These are phyloP conservation scores for Hymenotorrendiella dingleyae DNA, from an alignment of 2,329 filamentous ascomycete species.

Conservation along the genomic window DNA sequence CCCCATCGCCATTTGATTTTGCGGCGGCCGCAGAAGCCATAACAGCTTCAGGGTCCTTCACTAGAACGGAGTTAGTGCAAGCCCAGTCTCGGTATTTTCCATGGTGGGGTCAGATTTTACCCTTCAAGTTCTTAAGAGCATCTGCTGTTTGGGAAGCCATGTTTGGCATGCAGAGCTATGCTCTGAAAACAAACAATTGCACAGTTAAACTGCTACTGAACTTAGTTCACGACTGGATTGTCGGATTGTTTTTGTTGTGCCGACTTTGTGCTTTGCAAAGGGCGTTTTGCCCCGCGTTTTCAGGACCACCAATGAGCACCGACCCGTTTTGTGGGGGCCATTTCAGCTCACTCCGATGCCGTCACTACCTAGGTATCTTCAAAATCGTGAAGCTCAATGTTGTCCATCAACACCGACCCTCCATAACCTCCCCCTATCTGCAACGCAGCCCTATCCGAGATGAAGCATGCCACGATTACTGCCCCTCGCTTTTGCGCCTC, in stretches of 20 bases:
- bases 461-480: conserved; percentile 56
- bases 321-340: too few species aligned
- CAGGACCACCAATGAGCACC: too few species aligned
- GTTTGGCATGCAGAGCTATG: conserved; percentile 3
- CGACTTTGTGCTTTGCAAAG: too few species aligned
- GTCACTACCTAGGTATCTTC: too few species aligned
- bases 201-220: too few species aligned
- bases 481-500: conserved; percentile 14
- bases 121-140: conserved; percentile 90
- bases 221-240: too few species aligned
- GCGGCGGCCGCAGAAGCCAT: conserved; percentile 24
- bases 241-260: too few species aligned
- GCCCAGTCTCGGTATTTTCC: not conserved
- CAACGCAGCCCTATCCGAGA: too few species aligned
- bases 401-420: not conserved
- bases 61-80: conserved; percentile 17
- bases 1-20: conserved; percentile 22
- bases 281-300: too few species aligned
- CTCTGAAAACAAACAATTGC: too few species aligned
- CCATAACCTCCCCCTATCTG: too few species aligned
- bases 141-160: conserved; percentile 47
- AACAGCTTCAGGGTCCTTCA: conserved; percentile 28
- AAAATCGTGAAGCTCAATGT: not conserved
- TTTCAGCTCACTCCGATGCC: conserved; percentile 4
- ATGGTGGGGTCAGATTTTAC: conserved; percentile 36